A percentile compares a stretch with the other conserved stretches of the same genome.
phyloP scores from a whole-genome alignment of 371 early-diverging fungal species.

The Basidiobolus meristosporus region DNA sequence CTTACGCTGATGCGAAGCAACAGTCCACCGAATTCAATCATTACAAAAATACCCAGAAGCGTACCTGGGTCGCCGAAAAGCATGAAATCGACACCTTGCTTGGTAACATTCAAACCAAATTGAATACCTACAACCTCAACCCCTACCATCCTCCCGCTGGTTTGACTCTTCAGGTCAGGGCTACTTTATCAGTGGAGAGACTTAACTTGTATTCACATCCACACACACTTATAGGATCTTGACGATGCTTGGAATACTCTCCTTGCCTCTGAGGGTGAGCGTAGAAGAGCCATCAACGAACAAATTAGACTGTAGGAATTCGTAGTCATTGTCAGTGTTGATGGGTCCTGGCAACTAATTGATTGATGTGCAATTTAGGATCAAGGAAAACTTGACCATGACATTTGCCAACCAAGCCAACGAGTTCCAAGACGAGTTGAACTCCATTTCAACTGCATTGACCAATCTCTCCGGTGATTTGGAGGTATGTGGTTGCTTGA shows the following conservation, averaged over 20 bases:
- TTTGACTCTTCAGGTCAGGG: conserved; percentile 21
- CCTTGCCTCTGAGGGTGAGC: conserved; percentile 46
- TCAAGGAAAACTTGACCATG: conserved; percentile 51
- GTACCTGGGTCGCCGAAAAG: conserved; percentile 79
- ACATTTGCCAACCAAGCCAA: conserved; percentile 66
- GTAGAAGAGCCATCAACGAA: conserved; percentile 57
- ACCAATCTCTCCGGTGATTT: conserved; percentile 49
- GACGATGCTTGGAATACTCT: conserved; percentile 56
- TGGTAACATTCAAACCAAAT: conserved; percentile 87
- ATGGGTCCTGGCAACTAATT: background rate
- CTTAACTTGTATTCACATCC: background rate
- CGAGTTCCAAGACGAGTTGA: conserved; percentile 38
- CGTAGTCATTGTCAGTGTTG: background rate
- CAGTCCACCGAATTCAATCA: conserved; percentile 49
- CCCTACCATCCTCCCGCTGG: conserved; percentile 72
- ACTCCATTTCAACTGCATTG: conserved; percentile 39
- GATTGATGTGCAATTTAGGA: conserved; percentile 14
- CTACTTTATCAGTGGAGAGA: background rate
- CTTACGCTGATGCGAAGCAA: conserved; percentile 54
- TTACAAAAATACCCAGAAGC: conserved; percentile 68
- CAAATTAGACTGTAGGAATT: conserved; percentile 52
- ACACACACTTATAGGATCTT: conserved; percentile 28
- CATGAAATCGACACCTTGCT: conserved; percentile 70
- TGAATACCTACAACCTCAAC: conserved; percentile 75
- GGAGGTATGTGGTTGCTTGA: conserved; percentile 11